Conservation (phyloP, 306 rosid genomes). For the Cucurbita maxima region DNA sequence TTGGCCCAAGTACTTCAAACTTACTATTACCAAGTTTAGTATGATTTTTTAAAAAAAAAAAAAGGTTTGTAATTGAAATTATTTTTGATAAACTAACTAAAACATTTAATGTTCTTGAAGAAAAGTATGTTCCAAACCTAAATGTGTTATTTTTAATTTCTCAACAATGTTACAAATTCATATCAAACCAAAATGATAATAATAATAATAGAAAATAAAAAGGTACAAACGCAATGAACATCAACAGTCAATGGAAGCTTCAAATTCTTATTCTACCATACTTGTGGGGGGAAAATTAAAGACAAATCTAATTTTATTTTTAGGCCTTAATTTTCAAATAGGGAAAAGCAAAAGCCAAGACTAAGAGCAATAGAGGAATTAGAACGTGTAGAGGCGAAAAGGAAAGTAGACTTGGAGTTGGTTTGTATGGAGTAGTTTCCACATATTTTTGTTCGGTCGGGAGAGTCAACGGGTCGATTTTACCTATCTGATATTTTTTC, state of each 20-base stretch:
- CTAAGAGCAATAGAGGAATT: constrained; percentile 29
- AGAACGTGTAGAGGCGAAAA: constrained; percentile 36
- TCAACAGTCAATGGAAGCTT: not conserved
- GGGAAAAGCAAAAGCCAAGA: not conserved
- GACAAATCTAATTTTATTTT: not conserved
- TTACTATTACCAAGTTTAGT: no score
- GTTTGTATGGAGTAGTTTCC: constrained; percentile 8
- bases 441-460: constrained; percentile 17
- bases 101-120: no score
- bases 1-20: no score
- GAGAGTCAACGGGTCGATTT: constrained; percentile 36
- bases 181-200: no score
- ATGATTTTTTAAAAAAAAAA: no score
- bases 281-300: not conserved
- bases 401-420: constrained; percentile 17
- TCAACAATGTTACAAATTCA: no score
- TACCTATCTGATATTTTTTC: constrained; percentile 42
- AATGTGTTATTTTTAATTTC: no score
- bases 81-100: no score
- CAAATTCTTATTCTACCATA: not conserved
- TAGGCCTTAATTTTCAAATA: not conserved
- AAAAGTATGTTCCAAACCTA: no score
- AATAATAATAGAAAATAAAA: no score
- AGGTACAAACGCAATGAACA: not conserved
- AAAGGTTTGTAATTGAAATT: no score